These are phyloP conservation scores for Acacia crassicarpa DNA, from an alignment of 306 rosid species.

Conservation along the genomic window DNA sequence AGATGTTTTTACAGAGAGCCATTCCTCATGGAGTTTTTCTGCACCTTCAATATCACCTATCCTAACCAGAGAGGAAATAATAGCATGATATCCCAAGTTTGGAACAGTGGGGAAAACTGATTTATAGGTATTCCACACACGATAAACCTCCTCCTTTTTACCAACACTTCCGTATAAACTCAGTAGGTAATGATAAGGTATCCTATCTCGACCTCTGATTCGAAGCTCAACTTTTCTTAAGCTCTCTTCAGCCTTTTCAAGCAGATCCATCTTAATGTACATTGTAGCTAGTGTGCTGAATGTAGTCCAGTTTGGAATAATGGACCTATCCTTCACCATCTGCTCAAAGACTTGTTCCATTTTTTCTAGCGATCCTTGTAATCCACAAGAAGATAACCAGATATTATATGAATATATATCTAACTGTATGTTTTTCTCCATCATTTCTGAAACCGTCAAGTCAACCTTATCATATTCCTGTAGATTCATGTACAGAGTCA, in stretches of 20 bases:
- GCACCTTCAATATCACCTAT: constrained; percentile 78
- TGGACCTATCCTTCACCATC: constrained; percentile 63
- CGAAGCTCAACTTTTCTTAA: constrained; percentile 72
- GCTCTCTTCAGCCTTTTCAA: constrained; percentile 81
- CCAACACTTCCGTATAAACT: constrained; percentile 80
- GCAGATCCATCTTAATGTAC: constrained; percentile 77
- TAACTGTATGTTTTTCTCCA: constrained; percentile 55
- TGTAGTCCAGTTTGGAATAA: constrained; percentile 87
- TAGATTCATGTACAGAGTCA: constrained; percentile 91
- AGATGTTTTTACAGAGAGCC: constrained; percentile 62
- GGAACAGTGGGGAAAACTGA: constrained; percentile 70
- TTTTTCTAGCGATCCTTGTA: constrained; percentile 66
- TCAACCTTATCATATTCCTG: constrained; percentile 81
- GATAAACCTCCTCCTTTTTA: constrained; percentile 75
- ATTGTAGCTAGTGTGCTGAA: constrained; percentile 90
- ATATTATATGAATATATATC: constrained; percentile 89
- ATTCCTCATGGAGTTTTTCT: constrained; percentile 70
- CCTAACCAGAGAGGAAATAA: constrained; percentile 72
- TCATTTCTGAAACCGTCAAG: constrained; percentile 73
- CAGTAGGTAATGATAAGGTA: constrained; percentile 87
- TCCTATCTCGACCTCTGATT: constrained; percentile 77
- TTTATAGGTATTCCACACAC: constrained; percentile 81
- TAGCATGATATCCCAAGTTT: constrained; percentile 87
- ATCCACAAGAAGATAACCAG: constrained; percentile 88
- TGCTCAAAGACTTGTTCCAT: constrained; percentile 85